Evolutionary conservation across 257 asterid species (phyloP).

Genomic region (Nicotiana knightiana): DNA sequence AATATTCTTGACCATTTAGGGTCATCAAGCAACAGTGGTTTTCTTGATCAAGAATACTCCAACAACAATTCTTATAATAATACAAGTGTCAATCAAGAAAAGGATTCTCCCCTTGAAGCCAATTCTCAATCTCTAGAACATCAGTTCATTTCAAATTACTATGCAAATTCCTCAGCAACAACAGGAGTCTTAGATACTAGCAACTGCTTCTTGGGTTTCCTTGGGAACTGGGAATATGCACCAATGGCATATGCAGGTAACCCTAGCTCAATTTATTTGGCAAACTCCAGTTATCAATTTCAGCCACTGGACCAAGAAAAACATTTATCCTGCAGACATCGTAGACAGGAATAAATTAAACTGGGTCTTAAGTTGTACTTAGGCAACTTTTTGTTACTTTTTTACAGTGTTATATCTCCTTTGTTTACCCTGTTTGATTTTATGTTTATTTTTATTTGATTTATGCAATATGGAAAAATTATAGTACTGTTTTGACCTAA

Average conservation of each 20-base stretch:
- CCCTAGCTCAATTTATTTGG: constrained; percentile 31
- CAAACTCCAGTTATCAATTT: constrained; percentile 19
- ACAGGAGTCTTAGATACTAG: constrained; percentile 15
- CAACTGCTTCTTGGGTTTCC: constrained; percentile 27
- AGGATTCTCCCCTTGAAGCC: neutral
- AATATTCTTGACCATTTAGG: constrained; percentile 13
- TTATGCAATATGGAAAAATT: neutral
- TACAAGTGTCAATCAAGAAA: constrained; percentile 20
- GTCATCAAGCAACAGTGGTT: neutral
- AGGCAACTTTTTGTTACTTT: neutral
- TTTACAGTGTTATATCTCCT: neutral
- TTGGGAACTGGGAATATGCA: constrained; percentile 36
- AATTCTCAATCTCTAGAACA: constrained; percentile 9
- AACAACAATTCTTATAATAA: constrained; percentile 14
- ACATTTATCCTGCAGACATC: neutral
- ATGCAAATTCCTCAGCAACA: constrained; percentile 12
- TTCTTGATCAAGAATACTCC: constrained; percentile 2
- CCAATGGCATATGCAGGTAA: constrained; percentile 33
- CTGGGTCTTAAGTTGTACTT: neutral
- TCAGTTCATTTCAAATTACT: constrained; percentile 29
- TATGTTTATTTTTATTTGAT: neutral
- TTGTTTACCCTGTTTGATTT: neutral
- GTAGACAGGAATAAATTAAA: neutral
- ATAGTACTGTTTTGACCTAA: neutral
- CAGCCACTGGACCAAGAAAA: constrained; percentile 7